A percentile compares a stretch with the other conserved stretches of the same genome.
Evolutionary conservation across 2,329 filamentous ascomycete species (phyloP).

Genomic region (Fusarium palustre): DNA sequence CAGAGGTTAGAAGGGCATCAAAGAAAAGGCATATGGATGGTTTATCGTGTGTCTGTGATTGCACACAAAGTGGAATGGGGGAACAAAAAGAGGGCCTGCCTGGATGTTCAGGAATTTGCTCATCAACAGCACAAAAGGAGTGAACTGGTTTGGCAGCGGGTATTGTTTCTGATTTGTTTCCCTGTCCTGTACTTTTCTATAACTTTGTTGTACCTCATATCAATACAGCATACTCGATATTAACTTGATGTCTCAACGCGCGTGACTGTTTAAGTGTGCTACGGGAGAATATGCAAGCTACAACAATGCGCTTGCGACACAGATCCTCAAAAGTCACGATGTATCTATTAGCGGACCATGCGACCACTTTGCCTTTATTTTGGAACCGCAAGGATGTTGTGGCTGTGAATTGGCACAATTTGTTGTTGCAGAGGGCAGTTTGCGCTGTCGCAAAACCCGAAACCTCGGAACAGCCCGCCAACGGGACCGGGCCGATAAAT

Average conservation of each 20-base stretch:
- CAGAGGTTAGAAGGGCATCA: slow-evolving; percentile 44
- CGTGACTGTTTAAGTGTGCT: slow-evolving; percentile 5
- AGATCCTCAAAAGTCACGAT: background rate
- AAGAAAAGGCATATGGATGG: slow-evolving; percentile 35
- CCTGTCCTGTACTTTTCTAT: slow-evolving; percentile 43
- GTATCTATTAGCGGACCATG: background rate
- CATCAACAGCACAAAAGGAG: slow-evolving; percentile 33
- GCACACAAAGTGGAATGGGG: slow-evolving; percentile 16
- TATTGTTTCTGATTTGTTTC: slow-evolving; percentile 37
- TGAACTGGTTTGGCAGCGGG: slow-evolving; percentile 21
- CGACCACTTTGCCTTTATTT: slow-evolving; percentile 19
- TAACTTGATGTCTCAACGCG: background rate
- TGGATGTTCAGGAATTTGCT: slow-evolving; percentile 42
- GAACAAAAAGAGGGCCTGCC: slow-evolving; percentile 28
- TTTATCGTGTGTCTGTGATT: slow-evolving; percentile 28
- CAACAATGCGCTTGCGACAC: slow-evolving; percentile 16
- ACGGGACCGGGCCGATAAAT: background rate
- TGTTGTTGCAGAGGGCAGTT: slow-evolving; percentile 20
- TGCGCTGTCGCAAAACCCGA: slow-evolving; percentile 22
- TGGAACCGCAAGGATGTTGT: background rate
- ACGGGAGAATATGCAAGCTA: background rate
- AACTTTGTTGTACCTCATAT: slow-evolving; percentile 43
- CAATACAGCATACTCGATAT: slow-evolving; percentile 27
- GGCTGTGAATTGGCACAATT: background rate
- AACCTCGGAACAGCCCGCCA: slow-evolving; percentile 1